Evolutionary conservation across 2,329 filamentous ascomycete genomes (phyloP), one percentile per base, ranked within the genome.

Genomic region (Xylariaceae sp.): DNA sequence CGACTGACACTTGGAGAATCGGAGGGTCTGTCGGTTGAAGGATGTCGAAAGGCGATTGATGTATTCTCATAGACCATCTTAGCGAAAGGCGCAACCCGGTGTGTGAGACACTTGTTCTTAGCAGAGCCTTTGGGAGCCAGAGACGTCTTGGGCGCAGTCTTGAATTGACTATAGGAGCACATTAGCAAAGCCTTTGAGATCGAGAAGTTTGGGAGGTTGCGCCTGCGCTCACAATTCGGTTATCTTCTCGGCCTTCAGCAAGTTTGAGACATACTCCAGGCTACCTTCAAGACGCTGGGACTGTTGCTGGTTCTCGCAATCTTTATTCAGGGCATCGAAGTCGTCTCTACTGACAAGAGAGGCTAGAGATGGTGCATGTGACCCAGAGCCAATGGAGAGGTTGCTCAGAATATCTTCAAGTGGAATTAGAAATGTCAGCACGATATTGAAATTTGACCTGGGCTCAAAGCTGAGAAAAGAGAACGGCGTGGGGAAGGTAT

Each of bases 201-300:
- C 4, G 21, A 14, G 17, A 38, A n/a, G n/a, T n/a, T n/a, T n/a
- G n/a, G 6, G 36, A 35, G 32, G 14, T 16, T 32, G 37, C 23
- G 3, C 23, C 19, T 27, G 29, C 41, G 59, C 73, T 63, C 68
- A 87, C 85, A 80, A 88, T 58, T 85, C 71, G 8, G 85, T 84
- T 52, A 86, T 71, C 49, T 83, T 82, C n/a, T 83, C 78, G 2
- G 82, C 77, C 59, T 83, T 82, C 45, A 96, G 67, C 33, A 95
- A 76, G 52, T 83, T 81, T 46, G 88, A 79, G 22, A 96, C 73
- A 63, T 92, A 83, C 56, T 85, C 77, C 37, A 91, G 74, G 10
- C 83, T 85, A 55, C 84, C 81, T 55, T 87, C 83, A 37, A 91
- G 71, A 52, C 81, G 79, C 60, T 79, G 78, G 17, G 86, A 83